Conservation (phyloP, 805 yeast species). For the Cyberlindnera euphorbiiphila region DNA sequence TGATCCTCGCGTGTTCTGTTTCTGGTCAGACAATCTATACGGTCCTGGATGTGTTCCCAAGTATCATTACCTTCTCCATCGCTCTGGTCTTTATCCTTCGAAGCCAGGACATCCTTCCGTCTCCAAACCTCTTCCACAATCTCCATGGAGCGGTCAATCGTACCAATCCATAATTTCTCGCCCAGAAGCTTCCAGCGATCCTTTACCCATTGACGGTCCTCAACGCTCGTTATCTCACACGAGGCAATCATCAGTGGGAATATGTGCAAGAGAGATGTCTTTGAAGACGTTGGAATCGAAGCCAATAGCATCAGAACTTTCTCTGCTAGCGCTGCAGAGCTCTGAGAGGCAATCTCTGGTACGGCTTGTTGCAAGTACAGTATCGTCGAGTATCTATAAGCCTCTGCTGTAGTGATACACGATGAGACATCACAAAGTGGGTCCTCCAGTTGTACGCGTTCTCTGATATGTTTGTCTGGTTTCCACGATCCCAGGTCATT, state of each 20-base stretch:
- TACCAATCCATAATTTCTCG: slow-evolving; percentile 59
- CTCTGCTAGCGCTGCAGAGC: slow-evolving; percentile 54
- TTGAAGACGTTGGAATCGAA: slow-evolving; percentile 55
- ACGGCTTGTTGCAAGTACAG: slow-evolving; percentile 66
- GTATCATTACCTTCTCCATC: slow-evolving; percentile 4
- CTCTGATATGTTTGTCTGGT: slow-evolving; percentile 36
- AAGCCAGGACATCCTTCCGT: slow-evolving; percentile 40
- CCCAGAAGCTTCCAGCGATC: slow-evolving; percentile 53
- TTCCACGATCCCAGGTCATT: slow-evolving; percentile 53
- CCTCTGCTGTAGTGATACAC: slow-evolving; percentile 67
- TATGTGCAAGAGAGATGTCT: slow-evolving; percentile 55
- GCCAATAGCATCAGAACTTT: slow-evolving; percentile 57
- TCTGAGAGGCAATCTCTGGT: slow-evolving; percentile 57
- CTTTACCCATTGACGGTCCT: slow-evolving; percentile 59
- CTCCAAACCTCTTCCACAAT: slow-evolving; percentile 72
- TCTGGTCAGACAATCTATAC: slow-evolving; percentile 23
- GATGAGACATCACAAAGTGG: slow-evolving; percentile 54
- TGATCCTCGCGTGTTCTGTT: slow-evolving; percentile 31
- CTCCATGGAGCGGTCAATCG: slow-evolving; percentile 60
- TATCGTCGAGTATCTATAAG: slow-evolving; percentile 57
- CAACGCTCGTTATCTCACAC: slow-evolving; percentile 57
- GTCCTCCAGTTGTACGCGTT: slow-evolving; percentile 37
- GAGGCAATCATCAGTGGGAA: slow-evolving; percentile 63
- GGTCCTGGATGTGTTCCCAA: slow-evolving; percentile 24
- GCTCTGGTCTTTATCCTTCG: not conserved